Evolutionary conservation across 306 rosid species (phyloP).

Genomic region (Castanea mollissima): DNA sequence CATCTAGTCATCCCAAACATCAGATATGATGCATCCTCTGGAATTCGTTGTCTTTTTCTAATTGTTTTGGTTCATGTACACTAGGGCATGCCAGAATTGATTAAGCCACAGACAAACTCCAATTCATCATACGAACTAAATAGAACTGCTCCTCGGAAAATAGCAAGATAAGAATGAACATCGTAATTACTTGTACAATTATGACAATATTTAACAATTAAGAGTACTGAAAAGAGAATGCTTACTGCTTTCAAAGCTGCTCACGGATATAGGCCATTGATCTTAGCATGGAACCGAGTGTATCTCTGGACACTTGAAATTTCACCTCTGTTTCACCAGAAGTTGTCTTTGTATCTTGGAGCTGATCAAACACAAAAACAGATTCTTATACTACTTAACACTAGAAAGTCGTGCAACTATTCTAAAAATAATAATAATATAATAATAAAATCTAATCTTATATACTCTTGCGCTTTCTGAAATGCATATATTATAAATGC

Average conservation of each 20-base stretch:
- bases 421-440: not conserved
- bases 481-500: not conserved
- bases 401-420: not conserved
- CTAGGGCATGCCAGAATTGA: not conserved
- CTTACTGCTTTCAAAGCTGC: constrained; percentile 72
- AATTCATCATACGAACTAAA: not conserved
- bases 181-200: not conserved
- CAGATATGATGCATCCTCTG: not conserved
- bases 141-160: not conserved
- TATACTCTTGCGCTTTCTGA: not conserved
- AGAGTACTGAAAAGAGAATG: constrained; percentile 21
- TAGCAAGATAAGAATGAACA: not conserved
- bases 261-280: constrained; percentile 68
- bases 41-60: not conserved
- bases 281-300: constrained; percentile 66
- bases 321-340: constrained; percentile 73
- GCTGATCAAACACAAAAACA: constrained; percentile 44
- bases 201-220: constrained; percentile 9
- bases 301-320: constrained; percentile 77
- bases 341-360: constrained; percentile 68
- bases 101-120: not conserved
- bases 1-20: not conserved
- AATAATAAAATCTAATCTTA: not conserved
- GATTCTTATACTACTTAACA: constrained; percentile 7
- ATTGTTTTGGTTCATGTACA: not conserved